Conservation (phyloP, 2,329 filamentous ascomycete species). For the Chalaropsis ovoidea region DNA sequence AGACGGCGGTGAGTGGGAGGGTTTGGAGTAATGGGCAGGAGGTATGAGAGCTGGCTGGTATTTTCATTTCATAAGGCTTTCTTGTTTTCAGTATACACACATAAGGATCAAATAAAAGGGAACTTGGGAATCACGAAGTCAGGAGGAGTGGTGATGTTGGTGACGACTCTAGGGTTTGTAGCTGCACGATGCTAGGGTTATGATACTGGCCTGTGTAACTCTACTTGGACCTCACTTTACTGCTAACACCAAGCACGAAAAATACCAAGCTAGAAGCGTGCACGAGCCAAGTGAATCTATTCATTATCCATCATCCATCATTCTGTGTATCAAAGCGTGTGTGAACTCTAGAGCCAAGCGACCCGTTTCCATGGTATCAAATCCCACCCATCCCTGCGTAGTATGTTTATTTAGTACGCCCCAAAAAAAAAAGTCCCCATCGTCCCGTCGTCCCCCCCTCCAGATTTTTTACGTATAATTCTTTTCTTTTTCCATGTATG, state of each 20-base stretch:
- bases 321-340: conserved; percentile 22
- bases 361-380: conserved; percentile 23
- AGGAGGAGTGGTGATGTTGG: neutral
- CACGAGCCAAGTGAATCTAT: conserved; percentile 23
- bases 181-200: too few species aligned
- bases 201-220: too few species aligned
- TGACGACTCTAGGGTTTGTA: too few species aligned
- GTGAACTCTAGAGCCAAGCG: conserved; percentile 24
- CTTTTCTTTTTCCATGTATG: conserved; percentile 11
- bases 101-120: conserved; percentile 20
- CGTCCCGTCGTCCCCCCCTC: neutral
- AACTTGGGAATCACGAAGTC: neutral
- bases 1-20: conserved; percentile 28
- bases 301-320: conserved; percentile 23
- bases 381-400: conserved; percentile 10
- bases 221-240: too few species aligned
- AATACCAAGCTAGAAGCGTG: neutral
- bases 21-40: conserved; percentile 23
- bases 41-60: conserved; percentile 5
- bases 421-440: conserved; percentile 10
- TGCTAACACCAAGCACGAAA: neutral
- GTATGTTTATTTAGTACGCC: conserved; percentile 12
- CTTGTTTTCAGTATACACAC: conserved; percentile 24
- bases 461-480: neutral
- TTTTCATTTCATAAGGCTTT: conserved; percentile 20